These are phyloP conservation scores for Adiantum capillusveneris DNA, from an alignment of 75 land plant species.

Conservation along the genomic window DNA sequence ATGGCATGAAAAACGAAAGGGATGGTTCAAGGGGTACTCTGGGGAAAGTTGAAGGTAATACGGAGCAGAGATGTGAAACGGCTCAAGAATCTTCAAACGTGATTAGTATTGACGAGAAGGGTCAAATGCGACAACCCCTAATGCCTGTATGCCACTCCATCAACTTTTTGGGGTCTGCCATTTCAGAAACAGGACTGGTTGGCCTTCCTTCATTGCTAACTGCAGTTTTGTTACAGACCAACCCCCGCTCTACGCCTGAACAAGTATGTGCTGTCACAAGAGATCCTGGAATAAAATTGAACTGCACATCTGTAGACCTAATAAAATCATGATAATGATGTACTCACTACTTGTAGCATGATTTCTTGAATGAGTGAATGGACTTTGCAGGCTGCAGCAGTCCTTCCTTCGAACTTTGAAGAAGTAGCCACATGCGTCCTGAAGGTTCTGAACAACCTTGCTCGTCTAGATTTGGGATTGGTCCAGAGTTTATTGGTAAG, in stretches of 20 bases:
- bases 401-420: slow-evolving; percentile 88
- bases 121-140: background rate
- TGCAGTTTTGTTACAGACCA: slow-evolving; percentile 81
- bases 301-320: too few species aligned
- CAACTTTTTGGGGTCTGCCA: slow-evolving; percentile 49
- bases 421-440: slow-evolving; percentile 88
- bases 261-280: slow-evolving; percentile 40
- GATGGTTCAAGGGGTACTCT: too few species aligned
- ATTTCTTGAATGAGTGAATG: too few species aligned
- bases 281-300: too few species aligned
- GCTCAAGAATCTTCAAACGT: background rate
- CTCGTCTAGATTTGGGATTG: slow-evolving; percentile 54
- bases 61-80: background rate
- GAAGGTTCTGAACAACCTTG: slow-evolving; percentile 81
- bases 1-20: too few species aligned
- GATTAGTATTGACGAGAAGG: background rate
- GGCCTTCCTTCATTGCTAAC: slow-evolving; percentile 81
- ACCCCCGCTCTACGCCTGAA: slow-evolving; percentile 62
- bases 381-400: slow-evolving; percentile 27
- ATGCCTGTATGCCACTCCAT: background rate
- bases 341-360: too few species aligned
- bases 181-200: slow-evolving; percentile 80
- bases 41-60: background rate
- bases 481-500: slow-evolving; percentile 78
- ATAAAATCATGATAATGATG: too few species aligned